Evolutionary conservation across 2,329 filamentous ascomycete species (phyloP).

Genomic region (Aspergillus tubingensis): DNA sequence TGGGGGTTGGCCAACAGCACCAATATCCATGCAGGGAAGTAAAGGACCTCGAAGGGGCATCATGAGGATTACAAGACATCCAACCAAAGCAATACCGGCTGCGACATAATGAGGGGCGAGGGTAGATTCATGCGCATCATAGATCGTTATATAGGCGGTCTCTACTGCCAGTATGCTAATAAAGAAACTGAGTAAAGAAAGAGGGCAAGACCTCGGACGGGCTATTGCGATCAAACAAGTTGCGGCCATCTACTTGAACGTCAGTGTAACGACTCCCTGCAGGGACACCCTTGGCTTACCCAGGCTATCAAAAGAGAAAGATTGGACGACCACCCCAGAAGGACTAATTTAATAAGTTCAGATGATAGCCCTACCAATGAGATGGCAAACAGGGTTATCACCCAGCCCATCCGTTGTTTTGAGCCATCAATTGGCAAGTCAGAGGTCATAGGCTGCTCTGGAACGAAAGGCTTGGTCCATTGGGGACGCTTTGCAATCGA

Average conservation of each 20-base stretch:
- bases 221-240: conserved; percentile 39
- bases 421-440: conserved; percentile 36
- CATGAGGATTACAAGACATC: conserved; percentile 58
- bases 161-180: conserved; percentile 36
- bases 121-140: conserved; percentile 14
- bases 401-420: conserved; percentile 35
- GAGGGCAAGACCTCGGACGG: conserved; percentile 46
- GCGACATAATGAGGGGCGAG: conserved; percentile 28
- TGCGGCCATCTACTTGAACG: conserved; percentile 34
- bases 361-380: conserved; percentile 40
- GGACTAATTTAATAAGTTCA: conserved; percentile 33
- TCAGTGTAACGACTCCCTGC: background rate
- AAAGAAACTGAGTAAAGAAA: conserved; percentile 42
- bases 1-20: conserved; percentile 57
- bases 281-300: conserved; percentile 34
- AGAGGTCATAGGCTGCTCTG: conserved; percentile 39
- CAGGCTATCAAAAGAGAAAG: conserved; percentile 37
- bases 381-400: conserved; percentile 40
- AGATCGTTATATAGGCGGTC: conserved; percentile 34
- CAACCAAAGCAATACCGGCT: conserved; percentile 48
- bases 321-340: conserved; percentile 17
- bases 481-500: conserved; percentile 39
- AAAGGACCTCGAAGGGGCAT: conserved; percentile 70
- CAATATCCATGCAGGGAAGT: conserved; percentile 59
- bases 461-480: conserved; percentile 57